Conservation (phyloP, 2,329 filamentous ascomycete genomes). For the Fusarium sp. region DNA sequence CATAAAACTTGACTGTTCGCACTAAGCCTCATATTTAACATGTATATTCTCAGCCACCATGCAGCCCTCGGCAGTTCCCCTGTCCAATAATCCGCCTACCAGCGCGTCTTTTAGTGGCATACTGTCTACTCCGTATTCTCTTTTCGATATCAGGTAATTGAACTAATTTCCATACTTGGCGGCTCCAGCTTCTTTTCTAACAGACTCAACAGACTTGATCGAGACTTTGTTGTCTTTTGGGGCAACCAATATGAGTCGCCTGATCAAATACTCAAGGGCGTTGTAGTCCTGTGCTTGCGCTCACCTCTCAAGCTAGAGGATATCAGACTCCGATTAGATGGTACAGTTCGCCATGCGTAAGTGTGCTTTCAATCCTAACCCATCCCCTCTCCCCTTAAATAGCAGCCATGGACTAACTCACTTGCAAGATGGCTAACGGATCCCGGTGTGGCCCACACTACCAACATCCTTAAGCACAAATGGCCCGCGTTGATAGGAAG, state of each 20-base stretch:
- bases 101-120: conserved; percentile 3
- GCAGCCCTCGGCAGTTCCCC: conserved; percentile 3
- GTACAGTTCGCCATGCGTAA: conserved; percentile 74
- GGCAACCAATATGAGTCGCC: conserved; percentile 80
- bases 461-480: conserved; percentile 73
- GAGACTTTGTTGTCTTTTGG: conserved; percentile 82
- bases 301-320: conserved; percentile 77
- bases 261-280: conserved; percentile 79
- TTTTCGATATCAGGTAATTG: conserved; percentile 68
- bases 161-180: not conserved
- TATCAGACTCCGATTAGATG: conserved; percentile 76
- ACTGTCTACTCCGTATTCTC: conserved; percentile 12
- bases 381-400: rapidly evolving
- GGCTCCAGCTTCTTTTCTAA: not conserved
- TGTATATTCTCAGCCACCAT: conserved; percentile 1
- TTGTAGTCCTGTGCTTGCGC: conserved; percentile 78
- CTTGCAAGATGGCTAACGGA: conserved; percentile 62
- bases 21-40: not conserved
- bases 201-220: conserved; percentile 70
- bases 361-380: conserved; percentile 47
- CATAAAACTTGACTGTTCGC: not conserved
- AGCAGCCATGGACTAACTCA: not conserved
- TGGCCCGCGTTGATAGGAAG: conserved; percentile 74
- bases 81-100: not conserved
- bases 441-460: conserved; percentile 67